Percentiles rank a stretch among this genome's conserved stretches.
phyloP scores from a whole-genome alignment of 805 yeast genomes.

The Candida coquimbonensis region DNA sequence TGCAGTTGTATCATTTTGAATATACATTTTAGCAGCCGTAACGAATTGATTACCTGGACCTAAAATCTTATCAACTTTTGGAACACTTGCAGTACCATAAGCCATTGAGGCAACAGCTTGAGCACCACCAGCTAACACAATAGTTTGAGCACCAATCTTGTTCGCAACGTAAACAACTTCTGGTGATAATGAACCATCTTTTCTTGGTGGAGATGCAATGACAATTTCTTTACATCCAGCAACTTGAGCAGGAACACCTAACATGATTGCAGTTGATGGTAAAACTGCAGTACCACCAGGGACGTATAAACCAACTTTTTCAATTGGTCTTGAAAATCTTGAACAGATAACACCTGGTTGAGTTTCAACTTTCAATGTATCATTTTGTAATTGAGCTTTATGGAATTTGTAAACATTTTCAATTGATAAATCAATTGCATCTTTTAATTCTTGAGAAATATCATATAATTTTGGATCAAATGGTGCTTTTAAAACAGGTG shows the following conservation, averaged over 20 bases:
- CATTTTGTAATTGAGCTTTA: constrained; percentile 78
- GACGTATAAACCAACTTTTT: constrained; percentile 88
- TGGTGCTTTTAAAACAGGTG: constrained; percentile 84
- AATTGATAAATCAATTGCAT: constrained; percentile 85
- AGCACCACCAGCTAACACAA: constrained; percentile 97
- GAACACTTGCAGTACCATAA: constrained; percentile 88
- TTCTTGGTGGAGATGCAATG: constrained; percentile 92
- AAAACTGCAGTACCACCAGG: constrained; percentile 99
- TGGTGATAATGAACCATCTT: constrained; percentile 89
- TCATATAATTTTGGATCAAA: constrained; percentile 73
- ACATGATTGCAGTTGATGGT: constrained; percentile 96
- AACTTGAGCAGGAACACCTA: constrained; percentile 97
- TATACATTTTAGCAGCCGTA: constrained; percentile 97
- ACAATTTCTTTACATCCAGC: constrained; percentile 94
- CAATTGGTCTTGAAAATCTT: constrained; percentile 91
- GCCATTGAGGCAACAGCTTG: constrained; percentile 99
- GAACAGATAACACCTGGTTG: constrained; percentile 91
- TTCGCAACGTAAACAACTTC: constrained; percentile 97
- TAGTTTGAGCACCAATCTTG: constrained; percentile 84
- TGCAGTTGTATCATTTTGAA: constrained; percentile 92
- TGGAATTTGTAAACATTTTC: constrained; percentile 88
- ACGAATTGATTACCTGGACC: constrained; percentile 99
- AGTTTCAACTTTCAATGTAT: constrained; percentile 79
- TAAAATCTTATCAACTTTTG: constrained; percentile 92
- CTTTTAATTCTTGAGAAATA: constrained; percentile 64